phyloP scores from a whole-genome alignment of 2,329 filamentous ascomycete genomes.

The Lasiodiplodia sp. region DNA sequence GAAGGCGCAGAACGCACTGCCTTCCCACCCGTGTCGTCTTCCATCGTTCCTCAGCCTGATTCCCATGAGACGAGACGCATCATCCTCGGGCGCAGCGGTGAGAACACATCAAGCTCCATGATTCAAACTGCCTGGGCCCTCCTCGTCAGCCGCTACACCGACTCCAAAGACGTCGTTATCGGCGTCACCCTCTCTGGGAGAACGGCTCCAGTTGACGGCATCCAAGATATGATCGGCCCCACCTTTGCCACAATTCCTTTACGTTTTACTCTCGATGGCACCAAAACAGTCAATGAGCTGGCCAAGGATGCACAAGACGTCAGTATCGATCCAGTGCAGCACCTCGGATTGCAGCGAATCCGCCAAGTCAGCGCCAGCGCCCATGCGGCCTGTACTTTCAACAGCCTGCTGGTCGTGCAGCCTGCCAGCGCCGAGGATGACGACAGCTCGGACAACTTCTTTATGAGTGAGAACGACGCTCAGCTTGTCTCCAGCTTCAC shows the following conservation, averaged over 20 bases:
- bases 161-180: slow-evolving; percentile 42
- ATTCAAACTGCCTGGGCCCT: slow-evolving; percentile 45
- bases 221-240: slow-evolving; percentile 47
- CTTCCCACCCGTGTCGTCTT: slow-evolving; percentile 44
- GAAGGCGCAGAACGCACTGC: slow-evolving; percentile 40
- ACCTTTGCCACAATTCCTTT: slow-evolving; percentile 50
- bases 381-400: not conserved
- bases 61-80: slow-evolving; percentile 38
- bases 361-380: slow-evolving; percentile 51
- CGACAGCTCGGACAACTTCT: slow-evolving; percentile 26
- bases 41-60: slow-evolving; percentile 35
- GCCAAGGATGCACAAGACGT: slow-evolving; percentile 25
- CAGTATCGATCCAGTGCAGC: slow-evolving; percentile 31
- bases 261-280: slow-evolving; percentile 41
- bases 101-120: slow-evolving; percentile 37
- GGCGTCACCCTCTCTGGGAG: slow-evolving; percentile 47
- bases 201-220: slow-evolving; percentile 43
- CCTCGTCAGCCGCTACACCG: slow-evolving; percentile 39
- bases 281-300: slow-evolving; percentile 38
- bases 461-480: slow-evolving; percentile 1
- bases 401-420: slow-evolving; percentile 25
- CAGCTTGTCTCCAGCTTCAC: slow-evolving; percentile 32
- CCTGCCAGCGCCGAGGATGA: not conserved
- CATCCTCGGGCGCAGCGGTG: slow-evolving; percentile 36
- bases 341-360: slow-evolving; percentile 42